Conservation (phyloP, 441 rosid genomes). For the Geranium incanum region DNA sequence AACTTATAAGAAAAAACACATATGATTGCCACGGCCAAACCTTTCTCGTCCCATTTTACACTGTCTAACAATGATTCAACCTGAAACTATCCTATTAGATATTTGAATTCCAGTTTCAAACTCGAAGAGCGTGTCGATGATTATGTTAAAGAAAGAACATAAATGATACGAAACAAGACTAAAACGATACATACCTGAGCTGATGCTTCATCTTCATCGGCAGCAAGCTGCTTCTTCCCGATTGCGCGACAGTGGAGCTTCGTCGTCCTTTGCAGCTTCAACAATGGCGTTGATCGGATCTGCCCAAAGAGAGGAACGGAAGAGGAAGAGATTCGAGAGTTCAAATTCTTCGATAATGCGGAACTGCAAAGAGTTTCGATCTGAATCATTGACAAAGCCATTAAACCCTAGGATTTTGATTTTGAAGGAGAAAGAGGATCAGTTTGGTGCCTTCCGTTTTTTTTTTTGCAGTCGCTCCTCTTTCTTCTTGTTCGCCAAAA, state of each 20-base stretch:
- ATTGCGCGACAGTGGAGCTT: constrained; percentile 2
- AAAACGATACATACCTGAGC: constrained; percentile 9
- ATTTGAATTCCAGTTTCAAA: constrained; percentile 11
- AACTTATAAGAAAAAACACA: too few relatives aligned
- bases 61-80: constrained; percentile 54
- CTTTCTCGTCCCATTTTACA: constrained; percentile 85
- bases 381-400: neutral
- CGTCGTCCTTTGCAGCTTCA: neutral
- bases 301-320: neutral
- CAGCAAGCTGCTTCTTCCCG: neutral
- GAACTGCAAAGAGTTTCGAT: neutral
- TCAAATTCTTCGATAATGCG: neutral
- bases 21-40: constrained; percentile 66
- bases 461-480: too few relatives aligned
- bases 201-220: neutral
- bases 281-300: neutral
- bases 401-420: neutral
- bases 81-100: constrained; percentile 35
- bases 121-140: neutral
- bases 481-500: too few relatives aligned
- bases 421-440: too few relatives aligned
- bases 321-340: neutral
- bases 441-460: too few relatives aligned
- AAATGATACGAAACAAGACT: neutral
- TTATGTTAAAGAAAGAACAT: neutral